phyloP scores from a whole-genome alignment of 2,329 filamentous ascomycete species.

The Monosporascus sp. region DNA sequence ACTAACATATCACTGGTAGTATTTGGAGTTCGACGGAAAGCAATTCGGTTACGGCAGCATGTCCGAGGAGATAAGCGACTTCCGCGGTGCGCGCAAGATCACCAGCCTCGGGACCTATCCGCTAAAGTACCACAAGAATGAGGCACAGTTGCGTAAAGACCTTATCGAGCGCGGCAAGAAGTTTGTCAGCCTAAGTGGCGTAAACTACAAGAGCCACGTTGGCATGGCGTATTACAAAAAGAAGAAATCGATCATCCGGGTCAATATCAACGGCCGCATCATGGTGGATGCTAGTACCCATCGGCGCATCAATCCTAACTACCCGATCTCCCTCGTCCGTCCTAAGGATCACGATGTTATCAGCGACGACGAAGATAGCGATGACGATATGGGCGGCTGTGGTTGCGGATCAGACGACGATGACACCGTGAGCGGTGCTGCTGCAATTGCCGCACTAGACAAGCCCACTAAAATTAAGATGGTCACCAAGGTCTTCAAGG shows the following conservation, averaged over 20 bases:
- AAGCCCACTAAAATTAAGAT: conserved; percentile 35
- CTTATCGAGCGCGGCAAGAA: conserved; percentile 79
- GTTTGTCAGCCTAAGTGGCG: conserved; percentile 74
- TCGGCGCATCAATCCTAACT: conserved; percentile 81
- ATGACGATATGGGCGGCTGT: conserved; percentile 36
- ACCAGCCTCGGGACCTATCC: conserved; percentile 73
- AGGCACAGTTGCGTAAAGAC: conserved; percentile 56
- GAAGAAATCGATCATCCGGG: conserved; percentile 68
- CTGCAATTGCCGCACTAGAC: conserved; percentile 34
- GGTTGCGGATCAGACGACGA: conserved; percentile 34
- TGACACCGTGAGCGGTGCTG: conserved; percentile 9
- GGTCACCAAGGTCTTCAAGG: conserved; percentile 48
- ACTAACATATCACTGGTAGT: conserved; percentile 34
- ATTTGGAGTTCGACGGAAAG: conserved; percentile 86
- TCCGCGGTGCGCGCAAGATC: conserved; percentile 79
- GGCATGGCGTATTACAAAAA: conserved; percentile 83
- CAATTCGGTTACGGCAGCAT: conserved; percentile 72
- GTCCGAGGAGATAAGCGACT: conserved; percentile 63
- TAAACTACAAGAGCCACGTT: conserved; percentile 77
- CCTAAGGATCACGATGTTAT: conserved; percentile 63
- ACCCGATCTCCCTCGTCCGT: conserved; percentile 68
- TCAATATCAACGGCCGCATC: conserved; percentile 79
- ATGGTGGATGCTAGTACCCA: conserved; percentile 86
- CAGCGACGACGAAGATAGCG: conserved; percentile 43
- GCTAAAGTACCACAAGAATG: conserved; percentile 71